Evolutionary conservation across 169 alveolate species (phyloP), one percentile per base, ranked within the genome.

Genomic region (Plasmodium cynomolgi): DNA sequence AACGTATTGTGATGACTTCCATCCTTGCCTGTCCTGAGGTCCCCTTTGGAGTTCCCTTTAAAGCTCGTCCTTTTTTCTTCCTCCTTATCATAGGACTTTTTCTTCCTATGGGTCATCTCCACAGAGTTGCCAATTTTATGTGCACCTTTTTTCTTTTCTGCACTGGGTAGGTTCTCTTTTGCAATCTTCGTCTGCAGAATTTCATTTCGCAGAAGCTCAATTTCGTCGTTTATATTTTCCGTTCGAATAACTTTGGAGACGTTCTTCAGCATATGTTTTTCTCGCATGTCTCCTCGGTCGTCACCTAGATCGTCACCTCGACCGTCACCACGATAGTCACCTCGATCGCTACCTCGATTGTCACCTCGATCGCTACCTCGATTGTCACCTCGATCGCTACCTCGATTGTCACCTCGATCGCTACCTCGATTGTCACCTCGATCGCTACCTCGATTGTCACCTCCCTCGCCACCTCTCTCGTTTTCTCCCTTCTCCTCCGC

Each of bases 221-320:
- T 72, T 6, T 84, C 84, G 0, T 20, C 13, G 37, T 84, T 11
- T 7, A 72, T 2, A 23, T 77, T 62, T 39, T 86, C 84, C n/a
- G 31, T 58, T 50, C 77, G 47, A 7, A 71, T 6, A 1, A 3
- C 47, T 74, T 84, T 84, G 6, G 83, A 84, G 4, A 72, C 17
- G 6, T 56, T 84, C 34, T 31, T n/a, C 3, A 41, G 39, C 47
- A 50, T 34, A 0, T 15, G 83, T 15, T 71, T 33, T 71, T 84
- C 54, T 34, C 68, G 20, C 39, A 54, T 73, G 26, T 73, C 33
- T n/a, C 15, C 15, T 20, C 26, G 31, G 33, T 41, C n/a, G 17
- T 83, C 81, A 44, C 31, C 75, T 47, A 73, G 29, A 23, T 81
- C n/a, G n/a, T n/a, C n/a, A n/a, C n/a, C n/a, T n/a, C n/a, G n/a